Evolutionary conservation across 2,329 filamentous ascomycete genomes (phyloP).

Genomic region (Trichoderma afroharzianum): DNA sequence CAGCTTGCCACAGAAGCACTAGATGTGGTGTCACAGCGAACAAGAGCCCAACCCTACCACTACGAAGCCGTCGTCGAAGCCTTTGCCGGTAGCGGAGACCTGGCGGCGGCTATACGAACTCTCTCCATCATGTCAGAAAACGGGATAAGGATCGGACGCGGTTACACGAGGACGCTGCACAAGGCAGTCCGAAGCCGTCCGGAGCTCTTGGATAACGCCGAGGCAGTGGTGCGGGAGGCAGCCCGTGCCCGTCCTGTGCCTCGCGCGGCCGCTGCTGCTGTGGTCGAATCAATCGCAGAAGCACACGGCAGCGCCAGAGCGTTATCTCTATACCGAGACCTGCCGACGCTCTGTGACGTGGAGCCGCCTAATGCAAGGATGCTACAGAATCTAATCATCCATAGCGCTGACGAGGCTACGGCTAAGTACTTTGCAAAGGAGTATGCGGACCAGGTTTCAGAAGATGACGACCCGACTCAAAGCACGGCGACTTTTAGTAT

Average conservation of each 20-base stretch:
- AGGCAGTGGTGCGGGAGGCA: conserved; percentile 55
- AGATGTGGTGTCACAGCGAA: conserved; percentile 36
- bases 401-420: conserved; percentile 27
- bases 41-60: conserved; percentile 61
- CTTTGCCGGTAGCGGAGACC: conserved; percentile 58
- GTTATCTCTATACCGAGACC: conserved; percentile 32
- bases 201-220: conserved; percentile 47
- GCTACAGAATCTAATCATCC: conserved; percentile 31
- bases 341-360: conserved; percentile 27
- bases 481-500: conserved; percentile 22
- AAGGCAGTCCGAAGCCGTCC: conserved; percentile 48
- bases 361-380: conserved; percentile 26
- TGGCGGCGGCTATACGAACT: conserved; percentile 63
- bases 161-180: conserved; percentile 62
- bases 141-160: conserved; percentile 49
- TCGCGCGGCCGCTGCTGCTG: conserved; percentile 33
- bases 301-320: conserved; percentile 29
- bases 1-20: conserved; percentile 69
- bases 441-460: conserved; percentile 26
- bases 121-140: conserved; percentile 67
- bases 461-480: conserved; percentile 17
- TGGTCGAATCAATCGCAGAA: conserved; percentile 34
- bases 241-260: conserved; percentile 33
- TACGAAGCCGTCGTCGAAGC: conserved; percentile 76
- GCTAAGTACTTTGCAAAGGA: conserved; percentile 28